Evolutionary conservation across 441 rosid species (phyloP).

Genomic region (Arabidopsis hybrid): DNA sequence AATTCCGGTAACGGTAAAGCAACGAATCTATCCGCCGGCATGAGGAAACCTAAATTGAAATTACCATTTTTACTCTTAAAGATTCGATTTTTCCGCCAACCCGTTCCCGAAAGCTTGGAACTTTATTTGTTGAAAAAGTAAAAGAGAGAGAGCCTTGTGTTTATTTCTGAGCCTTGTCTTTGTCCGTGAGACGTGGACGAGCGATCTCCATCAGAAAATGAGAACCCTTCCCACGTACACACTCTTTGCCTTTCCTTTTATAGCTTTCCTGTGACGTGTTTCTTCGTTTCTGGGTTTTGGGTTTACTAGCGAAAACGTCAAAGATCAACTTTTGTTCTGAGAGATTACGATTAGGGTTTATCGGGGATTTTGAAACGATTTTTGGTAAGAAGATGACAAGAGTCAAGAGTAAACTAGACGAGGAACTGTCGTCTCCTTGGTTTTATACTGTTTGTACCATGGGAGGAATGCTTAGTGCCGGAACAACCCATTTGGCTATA

Average conservation of each 20-base stretch:
- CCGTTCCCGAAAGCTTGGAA: slow-evolving; percentile 41
- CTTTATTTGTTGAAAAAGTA: slow-evolving; percentile 22
- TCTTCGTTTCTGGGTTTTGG: slow-evolving; percentile 31
- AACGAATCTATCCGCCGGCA: slow-evolving; percentile 34
- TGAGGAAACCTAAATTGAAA: slow-evolving; percentile 32
- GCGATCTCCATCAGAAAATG: slow-evolving; percentile 39
- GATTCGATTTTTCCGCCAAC: slow-evolving; percentile 35
- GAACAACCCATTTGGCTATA: slow-evolving; percentile 67
- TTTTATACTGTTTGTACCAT: slow-evolving; percentile 61
- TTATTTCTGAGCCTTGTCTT: slow-evolving; percentile 40
- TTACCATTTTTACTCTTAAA: background rate
- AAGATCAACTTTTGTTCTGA: slow-evolving; percentile 29
- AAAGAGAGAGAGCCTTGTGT: slow-evolving; percentile 27
- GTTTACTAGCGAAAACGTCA: slow-evolving; percentile 14
- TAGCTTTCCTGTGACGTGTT: slow-evolving; percentile 28
- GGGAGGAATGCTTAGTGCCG: slow-evolving; percentile 87
- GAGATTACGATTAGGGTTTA: slow-evolving; percentile 32
- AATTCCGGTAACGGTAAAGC: slow-evolving; percentile 27
- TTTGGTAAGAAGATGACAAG: slow-evolving; percentile 37
- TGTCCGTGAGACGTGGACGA: slow-evolving; percentile 48
- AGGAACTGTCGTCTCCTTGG: slow-evolving; percentile 45
- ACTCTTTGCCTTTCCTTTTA: slow-evolving; percentile 15
- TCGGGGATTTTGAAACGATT: background rate
- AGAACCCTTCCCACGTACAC: slow-evolving; percentile 38
- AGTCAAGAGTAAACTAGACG: slow-evolving; percentile 34